Base-by-base conservation (phyloP, 495 filamentous ascomycete genomes). In the Evansstolkia leycettana region DNA sequence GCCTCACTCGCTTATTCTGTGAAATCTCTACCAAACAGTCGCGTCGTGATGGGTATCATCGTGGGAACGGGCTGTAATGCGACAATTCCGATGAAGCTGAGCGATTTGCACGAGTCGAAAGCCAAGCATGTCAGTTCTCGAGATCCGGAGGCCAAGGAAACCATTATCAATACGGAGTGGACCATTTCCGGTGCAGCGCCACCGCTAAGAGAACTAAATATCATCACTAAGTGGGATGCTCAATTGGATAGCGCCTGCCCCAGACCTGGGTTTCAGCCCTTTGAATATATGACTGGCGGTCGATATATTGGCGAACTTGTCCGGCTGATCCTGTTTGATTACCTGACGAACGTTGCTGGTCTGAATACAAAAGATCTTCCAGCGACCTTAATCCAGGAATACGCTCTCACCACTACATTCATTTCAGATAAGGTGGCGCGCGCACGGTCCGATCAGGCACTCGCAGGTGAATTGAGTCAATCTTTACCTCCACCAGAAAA, bases 151-250 rank as follows among this genome's bases (percentile, higher is more conserved):
- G 69, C 68, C 2, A 61, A 73, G 26, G 64, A 75, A 38, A 80
- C 86, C 2, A 72, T 86, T 1, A 70, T 90, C 28, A 90, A 92
- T 57, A 92, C 84, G 1, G 84, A 92, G 55, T 87, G 80, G 81
- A 82, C 79, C 33, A 87, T 92, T 40, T 76, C 73, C 2, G 84
- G 84, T 6, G 73, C 82, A 2, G 69, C 73, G 7, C 66, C 69
- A 11, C 78, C 84, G 2, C 59, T 92, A 7, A 58, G 64, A 14
- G 72, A 76, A 25, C 62, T 79, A 11, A 62, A 68, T 2, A 60
- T 85, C 15, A 70, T 77, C 28, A 87, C 74, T 7, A 68, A 65
- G 33, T 89, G 83, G 83, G 84, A 92, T 45, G 40, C 53, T 2
- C 55, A 66, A 37, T 63, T 92, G 10, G 81, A 87, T 41, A 45